A percentile compares a stretch with the other conserved stretches of the same genome.
These are phyloP conservation scores for Vigna radiata DNA, from an alignment of 306 rosid genomes.

Conservation along the genomic window DNA sequence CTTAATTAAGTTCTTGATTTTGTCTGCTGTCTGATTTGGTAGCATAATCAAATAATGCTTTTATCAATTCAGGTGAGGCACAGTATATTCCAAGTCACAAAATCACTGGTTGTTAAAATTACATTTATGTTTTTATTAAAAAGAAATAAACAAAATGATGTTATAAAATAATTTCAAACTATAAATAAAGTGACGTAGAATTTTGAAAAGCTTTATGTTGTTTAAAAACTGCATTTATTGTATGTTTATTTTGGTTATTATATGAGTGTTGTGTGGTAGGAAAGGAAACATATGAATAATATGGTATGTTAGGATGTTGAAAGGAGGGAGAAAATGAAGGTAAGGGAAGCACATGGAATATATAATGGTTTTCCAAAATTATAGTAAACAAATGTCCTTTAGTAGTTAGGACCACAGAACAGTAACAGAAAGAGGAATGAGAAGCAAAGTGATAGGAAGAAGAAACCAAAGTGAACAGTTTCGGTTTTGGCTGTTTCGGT, in stretches of 20 bases:
- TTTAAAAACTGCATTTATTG: too few relatives aligned
- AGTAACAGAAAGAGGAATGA: conserved; percentile 58
- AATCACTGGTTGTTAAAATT: not conserved
- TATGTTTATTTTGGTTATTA: too few relatives aligned
- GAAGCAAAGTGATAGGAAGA: conserved; percentile 45
- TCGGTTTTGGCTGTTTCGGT: conserved; percentile 53
- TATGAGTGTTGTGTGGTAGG: too few relatives aligned
- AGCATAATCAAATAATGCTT: conserved; percentile 37
- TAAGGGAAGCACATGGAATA: conserved; percentile 30
- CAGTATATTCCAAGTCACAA: not conserved
- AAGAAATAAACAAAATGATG: too few relatives aligned
- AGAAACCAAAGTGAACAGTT: conserved; percentile 60
- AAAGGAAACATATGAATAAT: not conserved
- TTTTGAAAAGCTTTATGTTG: too few relatives aligned
- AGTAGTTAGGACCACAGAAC: conserved; percentile 48
- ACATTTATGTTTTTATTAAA: too few relatives aligned
- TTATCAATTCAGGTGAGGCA: conserved; percentile 10
- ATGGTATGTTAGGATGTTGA: not conserved
- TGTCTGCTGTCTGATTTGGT: conserved; percentile 40
- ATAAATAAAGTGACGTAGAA: too few relatives aligned
- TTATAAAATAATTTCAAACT: too few relatives aligned
- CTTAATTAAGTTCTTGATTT: conserved; percentile 40
- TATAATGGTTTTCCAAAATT: not conserved
- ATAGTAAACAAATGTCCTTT: conserved; percentile 48
- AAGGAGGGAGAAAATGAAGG: not conserved